Evolutionary conservation across 1,139 yeast genomes (phyloP).

Genomic region (Suhomyces coccinellae): DNA sequence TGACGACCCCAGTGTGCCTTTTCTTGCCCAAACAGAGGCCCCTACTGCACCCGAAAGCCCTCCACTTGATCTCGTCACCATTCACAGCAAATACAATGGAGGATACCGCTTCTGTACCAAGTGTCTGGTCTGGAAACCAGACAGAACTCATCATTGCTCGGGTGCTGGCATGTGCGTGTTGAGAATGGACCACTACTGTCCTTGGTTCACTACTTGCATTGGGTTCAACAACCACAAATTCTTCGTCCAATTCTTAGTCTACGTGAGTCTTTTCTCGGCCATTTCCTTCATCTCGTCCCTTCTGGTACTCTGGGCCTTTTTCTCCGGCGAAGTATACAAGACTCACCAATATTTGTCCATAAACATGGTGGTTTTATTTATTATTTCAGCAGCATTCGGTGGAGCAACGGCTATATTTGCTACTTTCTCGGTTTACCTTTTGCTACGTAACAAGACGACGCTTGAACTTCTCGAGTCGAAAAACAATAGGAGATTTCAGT

Average conservation of each 20-base stretch:
- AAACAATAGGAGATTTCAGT: conserved; percentile 31
- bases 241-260: conserved; percentile 72
- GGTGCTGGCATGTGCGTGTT: conserved; percentile 69
- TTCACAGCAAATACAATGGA: conserved; percentile 28
- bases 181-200: conserved; percentile 91
- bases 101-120: conserved; percentile 62
- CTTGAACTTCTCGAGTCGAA: conserved; percentile 74
- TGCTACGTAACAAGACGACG: conserved; percentile 70
- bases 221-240: conserved; percentile 80
- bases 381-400: conserved; percentile 63
- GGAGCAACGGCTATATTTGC: conserved; percentile 62
- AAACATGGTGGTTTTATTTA: conserved; percentile 58
- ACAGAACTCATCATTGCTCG: conserved; percentile 88
- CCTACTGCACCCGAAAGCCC: conserved; percentile 23
- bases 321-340: conserved; percentile 41
- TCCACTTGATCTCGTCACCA: conserved; percentile 32
- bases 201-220: conserved; percentile 92
- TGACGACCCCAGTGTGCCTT: conserved; percentile 7
- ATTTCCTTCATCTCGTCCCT: conserved; percentile 40
- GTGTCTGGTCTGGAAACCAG: conserved; percentile 90
- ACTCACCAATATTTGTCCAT: conserved; percentile 50
- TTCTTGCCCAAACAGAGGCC: conserved; percentile 7
- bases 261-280: conserved; percentile 52
- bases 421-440: conserved; percentile 58
- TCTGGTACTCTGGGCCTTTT: conserved; percentile 49